phyloP scores from a whole-genome alignment of 1,139 yeast genomes.

The Geotrichum aggregatum region DNA sequence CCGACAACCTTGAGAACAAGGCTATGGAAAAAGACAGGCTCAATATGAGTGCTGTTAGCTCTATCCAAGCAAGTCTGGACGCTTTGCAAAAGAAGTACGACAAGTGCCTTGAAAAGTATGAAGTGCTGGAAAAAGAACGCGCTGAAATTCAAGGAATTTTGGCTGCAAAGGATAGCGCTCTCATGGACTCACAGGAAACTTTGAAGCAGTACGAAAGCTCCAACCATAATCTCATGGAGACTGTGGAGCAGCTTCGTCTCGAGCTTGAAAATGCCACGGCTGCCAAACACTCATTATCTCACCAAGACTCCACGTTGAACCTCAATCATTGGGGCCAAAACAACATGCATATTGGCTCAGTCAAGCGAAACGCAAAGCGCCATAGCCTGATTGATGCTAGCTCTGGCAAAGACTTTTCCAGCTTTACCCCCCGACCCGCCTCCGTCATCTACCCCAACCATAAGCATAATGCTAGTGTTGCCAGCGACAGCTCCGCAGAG shows the following conservation, averaged over 20 bases:
- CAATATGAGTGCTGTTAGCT: conserved; percentile 52
- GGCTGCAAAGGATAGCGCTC: conserved; percentile 57
- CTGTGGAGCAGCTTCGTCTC: conserved; percentile 63
- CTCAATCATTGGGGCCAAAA: conserved; percentile 12
- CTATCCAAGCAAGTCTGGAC: conserved; percentile 47
- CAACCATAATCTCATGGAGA: conserved; percentile 48
- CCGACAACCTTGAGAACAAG: conserved; percentile 43
- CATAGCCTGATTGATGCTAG: conserved; percentile 31
- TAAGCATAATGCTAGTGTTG: conserved; percentile 28
- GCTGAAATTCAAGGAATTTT: conserved; percentile 57
- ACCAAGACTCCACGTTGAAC: conserved; percentile 1
- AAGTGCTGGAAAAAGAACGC: conserved; percentile 61
- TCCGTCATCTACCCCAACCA: conserved; percentile 31
- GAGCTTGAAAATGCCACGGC: conserved; percentile 48
- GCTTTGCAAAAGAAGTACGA: conserved; percentile 52
- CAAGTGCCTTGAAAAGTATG: conserved; percentile 59
- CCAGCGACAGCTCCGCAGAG: conserved; percentile 29
- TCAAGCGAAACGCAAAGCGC: conserved; percentile 35
- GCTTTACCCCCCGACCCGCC: conserved; percentile 38
- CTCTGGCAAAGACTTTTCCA: conserved; percentile 28
- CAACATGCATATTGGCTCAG: conserved; percentile 21
- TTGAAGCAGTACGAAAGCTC: conserved; percentile 34
- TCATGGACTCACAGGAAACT: conserved; percentile 33
- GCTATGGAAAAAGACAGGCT: conserved; percentile 54
- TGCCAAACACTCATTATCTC: conserved; percentile 25